Conservation (phyloP, 2,329 filamentous ascomycete genomes). For the Fusarium mangiferae region DNA sequence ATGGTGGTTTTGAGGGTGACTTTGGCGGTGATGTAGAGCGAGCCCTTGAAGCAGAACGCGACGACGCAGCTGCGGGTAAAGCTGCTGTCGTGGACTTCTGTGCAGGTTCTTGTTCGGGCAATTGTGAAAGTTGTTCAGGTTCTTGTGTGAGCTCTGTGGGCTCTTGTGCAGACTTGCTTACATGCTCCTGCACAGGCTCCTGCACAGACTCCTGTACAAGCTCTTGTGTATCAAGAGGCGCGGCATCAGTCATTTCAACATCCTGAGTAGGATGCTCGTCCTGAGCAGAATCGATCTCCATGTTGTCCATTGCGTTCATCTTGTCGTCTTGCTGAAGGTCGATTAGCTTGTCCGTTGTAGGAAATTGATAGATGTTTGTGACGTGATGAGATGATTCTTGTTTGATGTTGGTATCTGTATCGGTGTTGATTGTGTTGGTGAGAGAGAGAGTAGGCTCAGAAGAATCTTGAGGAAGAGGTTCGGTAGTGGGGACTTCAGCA, state of each 20-base stretch:
- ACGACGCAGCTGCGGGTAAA: not conserved
- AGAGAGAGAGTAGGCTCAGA: constrained; percentile 1
- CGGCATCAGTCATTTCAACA: constrained; percentile 33
- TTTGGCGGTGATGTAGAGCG: constrained; percentile 3
- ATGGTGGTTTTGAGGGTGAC: not conserved
- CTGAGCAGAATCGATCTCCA: constrained; percentile 33
- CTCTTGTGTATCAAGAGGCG: not conserved
- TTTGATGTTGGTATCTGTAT: constrained; percentile 17
- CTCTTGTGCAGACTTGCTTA: not conserved
- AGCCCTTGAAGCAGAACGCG: constrained; percentile 1
- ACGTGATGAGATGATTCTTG: constrained; percentile 20
- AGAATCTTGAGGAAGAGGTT: constrained; percentile 14
- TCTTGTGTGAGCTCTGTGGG: not conserved
- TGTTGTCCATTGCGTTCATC: constrained; percentile 34
- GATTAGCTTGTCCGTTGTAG: constrained; percentile 1
- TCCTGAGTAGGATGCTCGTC: constrained; percentile 23
- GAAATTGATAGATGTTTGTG: constrained; percentile 7
- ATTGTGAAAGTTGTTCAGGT: not conserved
- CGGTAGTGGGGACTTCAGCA: not conserved
- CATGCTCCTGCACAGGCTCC: not conserved
- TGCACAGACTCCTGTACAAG: not conserved
- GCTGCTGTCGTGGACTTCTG: not conserved
- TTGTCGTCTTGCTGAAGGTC: constrained; percentile 19
- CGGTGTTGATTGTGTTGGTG: constrained; percentile 5
- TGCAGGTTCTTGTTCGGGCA: not conserved